A percentile compares a stretch with the other conserved stretches of the same genome.
Conservation (phyloP, 495 filamentous ascomycete genomes). For the Lasiosphaeria miniovina region DNA sequence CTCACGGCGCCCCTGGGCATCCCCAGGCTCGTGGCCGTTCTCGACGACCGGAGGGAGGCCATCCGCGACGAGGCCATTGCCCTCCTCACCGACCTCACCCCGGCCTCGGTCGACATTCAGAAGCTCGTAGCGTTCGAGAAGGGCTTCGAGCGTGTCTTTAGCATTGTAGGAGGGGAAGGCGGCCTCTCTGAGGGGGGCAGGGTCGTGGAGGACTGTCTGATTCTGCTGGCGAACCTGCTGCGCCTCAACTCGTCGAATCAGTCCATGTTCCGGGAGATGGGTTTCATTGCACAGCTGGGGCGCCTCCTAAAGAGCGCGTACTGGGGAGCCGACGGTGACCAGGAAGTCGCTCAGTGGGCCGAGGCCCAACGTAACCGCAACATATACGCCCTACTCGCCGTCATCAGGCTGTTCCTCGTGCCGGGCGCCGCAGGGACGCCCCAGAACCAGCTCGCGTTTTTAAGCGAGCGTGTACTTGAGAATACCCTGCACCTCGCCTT, state of each 20-base stretch:
- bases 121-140: constrained; percentile 95
- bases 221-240: constrained; percentile 86
- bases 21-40: constrained; percentile 73
- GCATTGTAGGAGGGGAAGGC: constrained; percentile 77
- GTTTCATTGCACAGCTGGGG: constrained; percentile 71
- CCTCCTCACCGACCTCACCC: constrained; percentile 51
- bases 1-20: constrained; percentile 85
- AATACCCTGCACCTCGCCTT: constrained; percentile 83
- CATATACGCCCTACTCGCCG: constrained; percentile 81
- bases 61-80: constrained; percentile 71
- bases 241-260: constrained; percentile 88
- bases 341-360: constrained; percentile 67
- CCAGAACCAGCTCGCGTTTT: constrained; percentile 82
- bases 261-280: constrained; percentile 88
- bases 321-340: constrained; percentile 52
- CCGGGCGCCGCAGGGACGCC: constrained; percentile 74
- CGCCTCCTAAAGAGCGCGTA: constrained; percentile 65
- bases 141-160: constrained; percentile 83
- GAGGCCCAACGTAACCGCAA: constrained; percentile 82
- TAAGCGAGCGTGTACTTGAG: constrained; percentile 75
- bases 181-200: constrained; percentile 81
- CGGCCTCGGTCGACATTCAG: constrained; percentile 64
- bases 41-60: constrained; percentile 85
- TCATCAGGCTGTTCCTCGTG: constrained; percentile 81
- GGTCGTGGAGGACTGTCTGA: constrained; percentile 90